A percentile compares a stretch with the other conserved stretches of the same genome.
These are phyloP conservation scores for Diutina catenulata DNA, from an alignment of 1,139 yeast species.

Conservation along the genomic window DNA sequence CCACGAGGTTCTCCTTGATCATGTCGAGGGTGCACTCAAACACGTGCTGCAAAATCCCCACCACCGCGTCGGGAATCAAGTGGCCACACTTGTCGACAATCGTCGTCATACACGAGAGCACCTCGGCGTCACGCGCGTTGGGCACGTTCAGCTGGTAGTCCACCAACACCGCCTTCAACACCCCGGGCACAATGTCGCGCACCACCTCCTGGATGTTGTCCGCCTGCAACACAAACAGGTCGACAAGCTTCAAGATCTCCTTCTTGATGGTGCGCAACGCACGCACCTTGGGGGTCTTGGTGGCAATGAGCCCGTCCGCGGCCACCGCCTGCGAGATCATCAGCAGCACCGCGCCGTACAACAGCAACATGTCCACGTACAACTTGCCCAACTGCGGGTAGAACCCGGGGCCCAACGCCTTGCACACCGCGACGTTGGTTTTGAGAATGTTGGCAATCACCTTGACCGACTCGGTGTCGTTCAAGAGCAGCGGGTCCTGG, in stretches of 20 bases:
- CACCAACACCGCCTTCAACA: constrained; percentile 75
- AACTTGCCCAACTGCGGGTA: constrained; percentile 80
- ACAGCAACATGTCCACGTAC: constrained; percentile 79
- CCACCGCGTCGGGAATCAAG: constrained; percentile 83
- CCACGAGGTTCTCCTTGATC: constrained; percentile 92
- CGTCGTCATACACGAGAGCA: constrained; percentile 86
- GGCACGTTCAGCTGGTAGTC: constrained; percentile 87
- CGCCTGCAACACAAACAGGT: constrained; percentile 79
- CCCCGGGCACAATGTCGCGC: constrained; percentile 69
- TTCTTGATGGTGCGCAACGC: constrained; percentile 93
- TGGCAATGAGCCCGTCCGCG: constrained; percentile 72
- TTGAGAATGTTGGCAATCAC: constrained; percentile 87
- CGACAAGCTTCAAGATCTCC: constrained; percentile 82
- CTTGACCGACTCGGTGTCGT: constrained; percentile 81
- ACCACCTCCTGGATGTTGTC: constrained; percentile 82
- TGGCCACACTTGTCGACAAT: constrained; percentile 80
- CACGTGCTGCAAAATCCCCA: constrained; percentile 76
- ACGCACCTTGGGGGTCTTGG: constrained; percentile 91
- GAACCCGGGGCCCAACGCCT: constrained; percentile 86
- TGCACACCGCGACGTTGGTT: constrained; percentile 90
- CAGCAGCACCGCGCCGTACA: constrained; percentile 83
- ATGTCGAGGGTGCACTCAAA: constrained; percentile 90
- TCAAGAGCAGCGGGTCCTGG: constrained; percentile 71
- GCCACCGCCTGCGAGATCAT: constrained; percentile 79
- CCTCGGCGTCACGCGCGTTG: constrained; percentile 97